Percentiles rank a stretch among this genome's conserved stretches.
These are phyloP conservation scores for Chaetomium globosum DNA, from an alignment of 2,329 filamentous ascomycete species.

Conservation along the genomic window DNA sequence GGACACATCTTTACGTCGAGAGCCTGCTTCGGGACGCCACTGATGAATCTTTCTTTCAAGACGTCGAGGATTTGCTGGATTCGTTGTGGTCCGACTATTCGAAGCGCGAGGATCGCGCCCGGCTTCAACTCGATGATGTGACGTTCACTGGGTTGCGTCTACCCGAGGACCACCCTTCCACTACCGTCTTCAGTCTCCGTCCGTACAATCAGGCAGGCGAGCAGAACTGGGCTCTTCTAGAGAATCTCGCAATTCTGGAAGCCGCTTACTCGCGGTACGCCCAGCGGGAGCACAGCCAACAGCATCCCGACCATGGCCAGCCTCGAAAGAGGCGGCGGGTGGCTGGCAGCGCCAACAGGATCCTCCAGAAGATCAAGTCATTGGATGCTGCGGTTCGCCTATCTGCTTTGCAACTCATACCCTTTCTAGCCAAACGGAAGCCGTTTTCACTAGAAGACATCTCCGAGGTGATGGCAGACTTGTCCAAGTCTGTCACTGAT, in stretches of 20 bases:
- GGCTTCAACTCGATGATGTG: conserved; percentile 78
- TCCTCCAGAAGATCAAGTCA: conserved; percentile 54
- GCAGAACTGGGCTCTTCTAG: conserved; percentile 62
- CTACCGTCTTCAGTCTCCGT: conserved; percentile 57
- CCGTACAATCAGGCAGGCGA: conserved; percentile 58
- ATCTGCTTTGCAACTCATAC: conserved; percentile 59
- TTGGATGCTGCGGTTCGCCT: conserved; percentile 49
- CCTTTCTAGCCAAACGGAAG: conserved; percentile 57
- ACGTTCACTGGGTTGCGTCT: conserved; percentile 55
- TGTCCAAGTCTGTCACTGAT: conserved; percentile 65
- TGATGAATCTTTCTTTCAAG: conserved; percentile 45
- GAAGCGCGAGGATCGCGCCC: conserved; percentile 68
- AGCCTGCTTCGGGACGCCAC: conserved; percentile 53
- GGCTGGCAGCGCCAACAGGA: conserved; percentile 48
- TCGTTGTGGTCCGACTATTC: conserved; percentile 78
- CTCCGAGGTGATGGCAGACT: conserved; percentile 57
- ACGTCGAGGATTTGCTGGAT: conserved; percentile 68
- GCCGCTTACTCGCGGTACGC: conserved; percentile 46
- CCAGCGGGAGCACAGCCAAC: conserved; percentile 34
- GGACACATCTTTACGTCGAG: conserved; percentile 66
- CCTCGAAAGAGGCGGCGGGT: conserved; percentile 57
- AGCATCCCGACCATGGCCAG: conserved; percentile 45
- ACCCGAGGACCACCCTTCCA: conserved; percentile 50
- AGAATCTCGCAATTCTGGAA: conserved; percentile 62
- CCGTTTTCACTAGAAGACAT: conserved; percentile 56